Base-by-base conservation (phyloP, 2,329 filamentous ascomycete species). In the Calonectria honghensis region DNA sequence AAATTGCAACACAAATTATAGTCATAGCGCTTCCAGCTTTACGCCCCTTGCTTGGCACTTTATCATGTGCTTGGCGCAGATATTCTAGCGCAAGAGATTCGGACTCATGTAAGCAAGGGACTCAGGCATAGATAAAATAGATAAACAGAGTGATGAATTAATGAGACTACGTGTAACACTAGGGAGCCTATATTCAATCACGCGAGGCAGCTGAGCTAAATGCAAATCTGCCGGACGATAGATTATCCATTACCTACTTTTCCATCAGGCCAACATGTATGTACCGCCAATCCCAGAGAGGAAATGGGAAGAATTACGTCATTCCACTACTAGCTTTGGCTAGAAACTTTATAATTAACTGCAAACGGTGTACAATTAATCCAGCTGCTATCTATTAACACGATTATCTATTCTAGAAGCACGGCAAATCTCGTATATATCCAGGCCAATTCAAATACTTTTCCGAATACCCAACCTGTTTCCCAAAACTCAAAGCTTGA, bases 11-110 rank as follows among this genome's bases (percentile, higher is more conserved):
- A 7, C 57, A 61, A 61, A 61, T 61, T 3, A 61, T 41, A 27
- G 57, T 61, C n/a, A 35, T 61, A 39, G 57, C 57, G 1, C 57
- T 61, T 61, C 57, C 57, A 27, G 57, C 57, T 4, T 18, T 61
- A 13, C 57, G 57, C 7, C 57, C 57, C 1, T 29, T 61, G 35
- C 35, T 61, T 18, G 5, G 57, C n/a, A 29, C n/a, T 18, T 9
- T 41, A 13, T 29, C 35, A 2, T 41, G n/a, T 27, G 16, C 18
- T 27, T 61, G 32, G 57, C 13, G 3, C 2, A 27, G n/a, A 41
- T 39, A 7, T 24, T 39, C 57, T 6, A 41, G n/a, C 16, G 5
- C 35, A 27, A 16, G 31, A 39, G 57, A 61, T 16, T 7, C 6
- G 4, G 35, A 39, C 18, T 61, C 57, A 41, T 48, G 9, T 32